A percentile compares a stretch with the other conserved stretches of the same genome.
Conservation (phyloP, 2,329 filamentous ascomycete species). For the Sclerotinia subarctica region DNA sequence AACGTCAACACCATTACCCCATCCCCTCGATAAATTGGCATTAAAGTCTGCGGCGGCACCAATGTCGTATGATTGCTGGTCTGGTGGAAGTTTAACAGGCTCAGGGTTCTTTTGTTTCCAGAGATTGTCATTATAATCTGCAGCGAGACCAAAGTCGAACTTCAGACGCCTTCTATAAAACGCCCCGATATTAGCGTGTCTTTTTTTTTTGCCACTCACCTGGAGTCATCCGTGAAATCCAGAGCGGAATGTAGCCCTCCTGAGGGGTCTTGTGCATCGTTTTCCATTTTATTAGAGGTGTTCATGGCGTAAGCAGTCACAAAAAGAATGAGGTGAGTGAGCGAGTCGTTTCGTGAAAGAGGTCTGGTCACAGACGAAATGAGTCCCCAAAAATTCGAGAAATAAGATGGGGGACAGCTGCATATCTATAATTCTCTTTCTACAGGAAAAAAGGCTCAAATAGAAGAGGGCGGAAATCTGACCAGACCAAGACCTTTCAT, state of each 20-base stretch:
- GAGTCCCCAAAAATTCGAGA: too few species aligned
- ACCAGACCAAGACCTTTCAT: too few species aligned
- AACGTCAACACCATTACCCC: rapidly evolving
- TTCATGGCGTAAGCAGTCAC: not conserved
- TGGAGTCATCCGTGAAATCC: not conserved
- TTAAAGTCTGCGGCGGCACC: not conserved
- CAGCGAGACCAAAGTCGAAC: too few species aligned
- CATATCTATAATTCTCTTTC: not conserved
- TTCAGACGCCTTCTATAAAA: too few species aligned
- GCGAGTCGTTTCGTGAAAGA: too few species aligned
- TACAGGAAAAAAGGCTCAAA: rapidly evolving
- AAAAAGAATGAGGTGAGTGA: too few species aligned
- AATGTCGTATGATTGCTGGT: not conserved
- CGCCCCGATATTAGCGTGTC: not conserved
- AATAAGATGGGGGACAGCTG: not conserved
- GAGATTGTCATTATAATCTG: too few species aligned
- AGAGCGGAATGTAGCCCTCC: not conserved
- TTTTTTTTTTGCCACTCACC: not conserved
- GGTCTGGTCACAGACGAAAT: too few species aligned
- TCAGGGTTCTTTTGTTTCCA: too few species aligned
- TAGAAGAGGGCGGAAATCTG: not conserved
- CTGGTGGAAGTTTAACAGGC: not conserved
- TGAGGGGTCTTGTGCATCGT: not conserved
- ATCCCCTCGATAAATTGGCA: not conserved
- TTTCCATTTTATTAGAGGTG: not conserved